These are phyloP conservation scores for Amylostereum chailletii DNA, from an alignment of 1,284 basidiomycete species.

Conservation along the genomic window DNA sequence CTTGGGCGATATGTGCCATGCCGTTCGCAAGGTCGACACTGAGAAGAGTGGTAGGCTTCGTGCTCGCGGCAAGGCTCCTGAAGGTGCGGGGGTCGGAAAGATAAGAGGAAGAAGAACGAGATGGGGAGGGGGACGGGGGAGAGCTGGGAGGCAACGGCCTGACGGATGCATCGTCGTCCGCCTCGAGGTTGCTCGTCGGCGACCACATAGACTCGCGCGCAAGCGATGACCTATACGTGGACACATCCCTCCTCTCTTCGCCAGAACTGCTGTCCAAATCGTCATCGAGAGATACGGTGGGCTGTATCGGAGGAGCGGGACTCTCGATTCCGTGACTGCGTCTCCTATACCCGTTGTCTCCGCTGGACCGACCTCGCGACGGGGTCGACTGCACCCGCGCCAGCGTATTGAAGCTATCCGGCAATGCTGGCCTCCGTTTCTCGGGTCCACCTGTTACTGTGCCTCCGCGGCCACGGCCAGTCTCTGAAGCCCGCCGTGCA, in stretches of 20 bases:
- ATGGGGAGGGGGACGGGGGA: constrained; percentile 78
- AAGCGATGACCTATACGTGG: constrained; percentile 43
- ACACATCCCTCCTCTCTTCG: constrained; percentile 33
- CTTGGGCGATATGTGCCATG: constrained; percentile 89
- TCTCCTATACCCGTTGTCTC: constrained; percentile 8
- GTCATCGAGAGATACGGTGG: constrained; percentile 53
- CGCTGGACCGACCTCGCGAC: constrained; percentile 12
- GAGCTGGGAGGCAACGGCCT: constrained; percentile 80
- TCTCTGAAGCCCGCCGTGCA: constrained; percentile 32
- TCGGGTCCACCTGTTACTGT: constrained; percentile 3
- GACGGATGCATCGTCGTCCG: constrained; percentile 85
- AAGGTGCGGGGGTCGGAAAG: constrained; percentile 74
- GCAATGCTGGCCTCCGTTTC: constrained; percentile 8
- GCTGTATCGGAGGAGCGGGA: constrained; percentile 5
- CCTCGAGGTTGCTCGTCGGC: constrained; percentile 62
- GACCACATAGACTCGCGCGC: constrained; percentile 69
- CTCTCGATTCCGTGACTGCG: constrained; percentile 9
- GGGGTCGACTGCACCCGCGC: constrained; percentile 14
- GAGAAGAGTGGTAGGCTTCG: constrained; percentile 90
- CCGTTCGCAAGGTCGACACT: constrained; percentile 78
- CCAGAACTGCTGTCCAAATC: constrained; percentile 32
- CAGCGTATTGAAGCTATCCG: constrained; percentile 10
- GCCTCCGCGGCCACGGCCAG: constrained; percentile 11
- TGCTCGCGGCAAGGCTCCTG: constrained; percentile 78
- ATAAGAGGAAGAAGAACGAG: constrained; percentile 71